Base-by-base conservation (phyloP, 495 filamentous ascomycete genomes). In the Talaromyces liani region DNA sequence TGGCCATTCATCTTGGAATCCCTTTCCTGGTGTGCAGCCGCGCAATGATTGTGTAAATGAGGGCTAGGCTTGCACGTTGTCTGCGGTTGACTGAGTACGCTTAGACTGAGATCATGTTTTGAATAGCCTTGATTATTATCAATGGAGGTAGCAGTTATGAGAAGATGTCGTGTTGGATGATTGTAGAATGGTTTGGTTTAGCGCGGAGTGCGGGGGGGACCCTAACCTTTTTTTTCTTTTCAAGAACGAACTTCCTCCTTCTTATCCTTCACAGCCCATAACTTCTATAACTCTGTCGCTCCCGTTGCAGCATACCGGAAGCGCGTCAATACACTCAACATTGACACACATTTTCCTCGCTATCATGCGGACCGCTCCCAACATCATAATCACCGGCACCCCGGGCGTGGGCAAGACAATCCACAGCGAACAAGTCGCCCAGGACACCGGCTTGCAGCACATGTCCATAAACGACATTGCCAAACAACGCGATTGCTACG, bases 331-430 rank as follows among this genome's bases (percentile, higher is more conserved):
- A 10, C 36, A 41, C 14, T 41, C 36, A 6, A 41, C 0, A 16
- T 16, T 1, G 36, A 41, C 3, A 16, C 4, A 14, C 4, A 41
- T 4, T 16, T 1, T 41, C 14, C 45, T 20, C 18, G n/a, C 10
- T 5, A 20, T 9, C 45, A 74, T 73, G 70, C 85, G 90, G 67
- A 82, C 76, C 14, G 76, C 81, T 63, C 94, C 94, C 31, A 98
- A 98, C 73, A 90, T 98, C 70, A 88, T 98, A 62, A 82, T 98
- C 65, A 97, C 94, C 58, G 94, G 94, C 67, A 98, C 94, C 33
- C 94, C 94, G 6, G 95, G 94, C 58, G 90, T 93, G 25, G 94
- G 94, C 71, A 98, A 98, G 78, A 96, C 92, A 18, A 91, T 88
- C 20, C 92, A 96, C 74, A 88, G 87, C 68, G 89, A 94, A 72